Percentiles rank a stretch among this genome's conserved stretches.
These are phyloP conservation scores for Clonostachys chloroleuca DNA, from an alignment of 2,329 filamentous ascomycete species.

Conservation along the genomic window DNA sequence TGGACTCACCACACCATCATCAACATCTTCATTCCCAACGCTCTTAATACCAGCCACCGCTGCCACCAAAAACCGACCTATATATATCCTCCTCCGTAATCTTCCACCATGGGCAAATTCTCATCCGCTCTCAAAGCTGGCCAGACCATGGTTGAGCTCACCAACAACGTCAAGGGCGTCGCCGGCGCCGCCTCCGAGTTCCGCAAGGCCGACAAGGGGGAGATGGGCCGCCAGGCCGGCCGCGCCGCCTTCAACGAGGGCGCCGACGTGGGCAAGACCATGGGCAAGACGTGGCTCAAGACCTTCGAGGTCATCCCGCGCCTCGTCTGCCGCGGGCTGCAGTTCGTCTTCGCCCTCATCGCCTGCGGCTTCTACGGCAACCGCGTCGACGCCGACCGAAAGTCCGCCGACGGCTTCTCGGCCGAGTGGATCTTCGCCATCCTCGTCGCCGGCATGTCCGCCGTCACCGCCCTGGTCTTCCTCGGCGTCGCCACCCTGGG, in stretches of 20 bases:
- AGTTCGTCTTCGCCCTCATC: conserved; percentile 66
- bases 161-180: conserved; percentile 17
- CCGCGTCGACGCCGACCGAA: conserved; percentile 45
- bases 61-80: no score
- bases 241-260: conserved; percentile 24
- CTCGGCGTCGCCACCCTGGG: conserved; percentile 27
- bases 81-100: no score
- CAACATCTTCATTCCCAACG: no score
- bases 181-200: conserved; percentile 18
- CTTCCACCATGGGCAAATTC: conserved; percentile 17
- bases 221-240: conserved; percentile 22
- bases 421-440: conserved; percentile 63
- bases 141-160: conserved; percentile 23
- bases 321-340: conserved; percentile 55
- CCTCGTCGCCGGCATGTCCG: conserved; percentile 48
- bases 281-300: conserved; percentile 38
- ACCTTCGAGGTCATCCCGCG: conserved; percentile 42
- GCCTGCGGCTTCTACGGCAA: conserved; percentile 66
- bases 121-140: conserved; percentile 21
- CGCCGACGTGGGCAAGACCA: conserved; percentile 29
- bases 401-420: conserved; percentile 29
- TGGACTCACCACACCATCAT: no score
- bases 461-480: conserved; percentile 42
- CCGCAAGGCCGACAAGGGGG: conserved; percentile 22
- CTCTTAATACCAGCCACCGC: no score